Evolutionary conservation across 805 yeast genomes (phyloP).

Genomic region (Ogataea corticis): DNA sequence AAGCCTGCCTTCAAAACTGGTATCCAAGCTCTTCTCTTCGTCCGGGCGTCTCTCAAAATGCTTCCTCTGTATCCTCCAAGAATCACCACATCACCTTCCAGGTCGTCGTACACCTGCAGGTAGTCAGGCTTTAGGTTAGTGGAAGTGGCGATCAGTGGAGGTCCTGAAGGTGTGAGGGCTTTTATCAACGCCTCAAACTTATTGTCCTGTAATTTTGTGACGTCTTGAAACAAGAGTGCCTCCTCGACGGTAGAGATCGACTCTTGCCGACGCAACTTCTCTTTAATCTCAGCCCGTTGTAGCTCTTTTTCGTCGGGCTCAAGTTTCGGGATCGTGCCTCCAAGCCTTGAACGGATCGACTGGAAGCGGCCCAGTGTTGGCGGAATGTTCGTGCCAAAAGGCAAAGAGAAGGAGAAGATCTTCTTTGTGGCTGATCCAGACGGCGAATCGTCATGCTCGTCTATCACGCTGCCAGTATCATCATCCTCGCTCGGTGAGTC

Average conservation of each 20-base stretch:
- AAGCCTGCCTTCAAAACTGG: conserved; percentile 82
- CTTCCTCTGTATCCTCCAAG: conserved; percentile 92
- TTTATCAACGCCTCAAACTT: conserved; percentile 69
- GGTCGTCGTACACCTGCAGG: conserved; percentile 52
- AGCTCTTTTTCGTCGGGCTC: conserved; percentile 28
- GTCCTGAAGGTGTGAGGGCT: conserved; percentile 42
- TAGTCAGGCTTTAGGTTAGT: conserved; percentile 32
- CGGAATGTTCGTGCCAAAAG: conserved; percentile 47
- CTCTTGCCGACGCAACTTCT: conserved; percentile 52
- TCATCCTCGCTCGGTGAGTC: conserved; percentile 8
- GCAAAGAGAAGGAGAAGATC: conserved; percentile 58
- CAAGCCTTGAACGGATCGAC: conserved; percentile 14
- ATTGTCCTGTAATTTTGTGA: conserved; percentile 63
- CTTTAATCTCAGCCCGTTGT: conserved; percentile 36
- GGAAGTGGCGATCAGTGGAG: conserved; percentile 21
- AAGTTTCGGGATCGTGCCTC: conserved; percentile 3
- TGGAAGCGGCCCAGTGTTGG: conserved; percentile 16
- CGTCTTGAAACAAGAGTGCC: conserved; percentile 51
- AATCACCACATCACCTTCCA: conserved; percentile 78
- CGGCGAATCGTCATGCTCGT: conserved; percentile 27
- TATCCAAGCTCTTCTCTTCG: conserved; percentile 76
- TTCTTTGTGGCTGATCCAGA: conserved; percentile 21
- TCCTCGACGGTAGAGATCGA: conserved; percentile 66
- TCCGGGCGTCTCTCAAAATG: conserved; percentile 61
- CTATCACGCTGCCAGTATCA: conserved; percentile 23